Conservation (phyloP, 768 basidiomycete genomes). For the Saitozyma sp. region DNA sequence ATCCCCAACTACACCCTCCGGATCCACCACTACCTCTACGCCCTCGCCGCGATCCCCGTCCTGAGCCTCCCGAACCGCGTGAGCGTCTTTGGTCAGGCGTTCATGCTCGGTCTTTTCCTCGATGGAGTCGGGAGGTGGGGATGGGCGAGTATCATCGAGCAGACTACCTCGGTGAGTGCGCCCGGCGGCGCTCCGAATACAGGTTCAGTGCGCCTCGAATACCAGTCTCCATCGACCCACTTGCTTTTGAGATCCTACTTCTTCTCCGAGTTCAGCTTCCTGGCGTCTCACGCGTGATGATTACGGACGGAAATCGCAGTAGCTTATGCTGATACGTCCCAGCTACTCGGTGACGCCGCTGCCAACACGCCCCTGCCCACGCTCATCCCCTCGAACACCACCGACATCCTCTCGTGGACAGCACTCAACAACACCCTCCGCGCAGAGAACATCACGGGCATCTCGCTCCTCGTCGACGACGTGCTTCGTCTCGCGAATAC, state of each 20-base stretch:
- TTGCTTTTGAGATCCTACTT: background rate
- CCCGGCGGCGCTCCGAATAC: background rate
- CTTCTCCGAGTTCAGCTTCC: background rate
- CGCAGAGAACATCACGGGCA: conserved; percentile 20
- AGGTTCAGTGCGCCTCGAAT: background rate
- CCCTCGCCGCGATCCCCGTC: conserved; percentile 35
- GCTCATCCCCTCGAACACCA: conserved; percentile 17
- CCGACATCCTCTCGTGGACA: conserved; percentile 13
- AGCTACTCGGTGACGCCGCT: conserved; percentile 24
- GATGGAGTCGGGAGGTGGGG: conserved; percentile 47
- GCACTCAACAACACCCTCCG: conserved; percentile 1
- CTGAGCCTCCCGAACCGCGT: conserved; percentile 37
- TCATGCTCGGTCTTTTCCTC: conserved; percentile 39
- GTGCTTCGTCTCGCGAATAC: conserved; percentile 20
- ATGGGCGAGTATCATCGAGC: conserved; percentile 38
- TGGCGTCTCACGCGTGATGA: no score
- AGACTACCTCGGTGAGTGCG: conserved; percentile 26
- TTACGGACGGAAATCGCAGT: background rate
- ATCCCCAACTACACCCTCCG: conserved; percentile 35
- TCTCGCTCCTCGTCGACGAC: conserved; percentile 35
- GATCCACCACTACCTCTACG: conserved; percentile 40
- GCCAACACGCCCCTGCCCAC: conserved; percentile 19
- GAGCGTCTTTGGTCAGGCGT: conserved; percentile 32
- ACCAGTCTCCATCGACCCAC: background rate
- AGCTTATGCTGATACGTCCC: background rate